Base-by-base conservation (phyloP, 768 basidiomycete species). In the Hortiboletus campestris region DNA sequence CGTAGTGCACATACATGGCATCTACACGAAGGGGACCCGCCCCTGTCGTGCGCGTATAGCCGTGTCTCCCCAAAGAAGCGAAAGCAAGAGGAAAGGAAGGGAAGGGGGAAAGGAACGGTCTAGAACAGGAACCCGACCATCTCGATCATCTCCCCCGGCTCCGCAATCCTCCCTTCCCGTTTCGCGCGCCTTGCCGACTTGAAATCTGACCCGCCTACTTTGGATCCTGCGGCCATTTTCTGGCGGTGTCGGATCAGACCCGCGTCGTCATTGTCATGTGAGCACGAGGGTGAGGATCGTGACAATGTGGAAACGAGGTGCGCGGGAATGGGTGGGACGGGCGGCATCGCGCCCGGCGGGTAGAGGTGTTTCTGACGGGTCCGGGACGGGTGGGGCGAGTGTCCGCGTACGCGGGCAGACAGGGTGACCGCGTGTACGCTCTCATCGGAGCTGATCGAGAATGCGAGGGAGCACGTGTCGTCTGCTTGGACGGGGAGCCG, bases 81-180 rank as follows among this genome's bases (percentile, higher is more conserved):
- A 34, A 14, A 32, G n/a, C n/a, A 34, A 14, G 7, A 39, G 31
- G 3, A 25, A 35, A 20, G n/a, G 2, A 14, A 31, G 16, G 14
- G 14, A 3, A 11, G 19, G 16, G 9, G 20, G 9, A 12, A 22
- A n/a, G 16, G 11, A 10, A 31, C 5, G 16, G 11, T 28, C 40
- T 46, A 51, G 7, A 58, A 53, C 61, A 63, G 11, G 49, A 71
- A 72, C 7, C 70, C 70, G 6, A 71, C 60, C 69, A 71, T 71
- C 57, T 70, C 68, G 12, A 71, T 31, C 49, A 61, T 6, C 51
- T 69, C 62, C 2, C 68, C 62, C 0, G 56, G 57, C 16, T 64
- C 63, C 0, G 38, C 60, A 22, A 43, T n/a, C 45, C 40, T 64
- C 4, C 65, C 63, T 25, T 69, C 67, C 12, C 65, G 61, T 29